Conservation (phyloP, 208 protist species). For the Crithidia expoeki region DNA sequence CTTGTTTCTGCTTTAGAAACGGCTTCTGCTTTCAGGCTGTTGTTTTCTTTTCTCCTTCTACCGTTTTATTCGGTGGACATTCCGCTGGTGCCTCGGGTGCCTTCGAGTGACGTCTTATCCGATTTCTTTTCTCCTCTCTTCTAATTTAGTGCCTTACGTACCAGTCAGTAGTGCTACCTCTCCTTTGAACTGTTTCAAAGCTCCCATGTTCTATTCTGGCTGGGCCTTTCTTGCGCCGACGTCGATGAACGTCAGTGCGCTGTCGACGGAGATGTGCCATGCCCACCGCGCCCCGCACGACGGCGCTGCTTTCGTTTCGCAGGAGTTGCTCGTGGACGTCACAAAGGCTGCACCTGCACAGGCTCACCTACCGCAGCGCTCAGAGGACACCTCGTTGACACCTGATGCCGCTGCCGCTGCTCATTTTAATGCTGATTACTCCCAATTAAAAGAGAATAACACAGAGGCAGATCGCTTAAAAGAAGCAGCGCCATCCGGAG, state of each 20-base stretch:
- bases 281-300: not conserved
- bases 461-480: too few species aligned
- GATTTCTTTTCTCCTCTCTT: conserved; percentile 20
- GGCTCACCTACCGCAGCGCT: not conserved
- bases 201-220: conserved; percentile 80
- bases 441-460: too few species aligned
- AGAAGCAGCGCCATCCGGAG: not conserved
- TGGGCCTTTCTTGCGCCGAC: conserved; percentile 54
- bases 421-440: too few species aligned
- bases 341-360: not conserved
- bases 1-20: too few species aligned
- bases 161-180: not conserved
- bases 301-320: conserved; percentile 34
- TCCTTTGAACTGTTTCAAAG: not conserved
- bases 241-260: conserved; percentile 33
- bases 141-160: not conserved
- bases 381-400: too few species aligned
- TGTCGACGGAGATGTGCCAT: conserved; percentile 22
- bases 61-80: too few species aligned
- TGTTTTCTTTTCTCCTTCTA: conserved; percentile 8
- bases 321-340: conserved; percentile 21
- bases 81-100: too few species aligned
- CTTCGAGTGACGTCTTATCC: too few species aligned
- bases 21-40: too few species aligned
- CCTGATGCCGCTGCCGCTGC: not conserved